A percentile compares a stretch with the other conserved stretches of the same genome.
These are phyloP conservation scores for Leucocoprinus leucothites DNA, from an alignment of 768 basidiomycete species.

Conservation along the genomic window DNA sequence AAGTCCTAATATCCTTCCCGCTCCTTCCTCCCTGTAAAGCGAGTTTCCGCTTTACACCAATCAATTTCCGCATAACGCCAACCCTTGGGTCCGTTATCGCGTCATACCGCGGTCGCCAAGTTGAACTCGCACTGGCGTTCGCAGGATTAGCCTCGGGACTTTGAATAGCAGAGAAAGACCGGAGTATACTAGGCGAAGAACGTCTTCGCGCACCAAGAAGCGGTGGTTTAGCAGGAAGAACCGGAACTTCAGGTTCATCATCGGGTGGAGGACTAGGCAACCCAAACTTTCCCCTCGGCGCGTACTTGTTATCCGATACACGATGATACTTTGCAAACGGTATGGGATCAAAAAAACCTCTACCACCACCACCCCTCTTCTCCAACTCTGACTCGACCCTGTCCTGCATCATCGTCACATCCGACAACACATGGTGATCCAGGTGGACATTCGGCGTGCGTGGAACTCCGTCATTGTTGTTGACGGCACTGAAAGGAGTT, in stretches of 20 bases:
- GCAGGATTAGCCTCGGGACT: slow-evolving; percentile 14
- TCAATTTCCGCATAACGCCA: slow-evolving; percentile 62
- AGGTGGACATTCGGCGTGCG: slow-evolving; percentile 54
- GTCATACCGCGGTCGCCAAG: slow-evolving; percentile 55
- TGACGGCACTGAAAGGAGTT: slow-evolving; percentile 40
- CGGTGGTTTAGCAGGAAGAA: slow-evolving; percentile 12
- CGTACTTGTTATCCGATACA: slow-evolving; percentile 70
- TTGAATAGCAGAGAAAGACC: not conserved
- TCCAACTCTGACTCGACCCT: too few relatives aligned
- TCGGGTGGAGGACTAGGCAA: slow-evolving; percentile 63
- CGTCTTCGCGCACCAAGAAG: not conserved
- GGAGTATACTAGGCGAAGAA: slow-evolving; percentile 13
- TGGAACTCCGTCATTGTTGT: slow-evolving; percentile 35
- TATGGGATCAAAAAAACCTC: slow-evolving; percentile 60
- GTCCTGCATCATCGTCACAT: too few relatives aligned
- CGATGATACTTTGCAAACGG: slow-evolving; percentile 66
- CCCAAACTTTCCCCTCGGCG: slow-evolving; percentile 62
- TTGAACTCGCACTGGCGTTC: too few relatives aligned
- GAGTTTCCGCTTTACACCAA: slow-evolving; percentile 67
- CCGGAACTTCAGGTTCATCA: slow-evolving; percentile 34
- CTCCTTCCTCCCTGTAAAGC: slow-evolving; percentile 33
- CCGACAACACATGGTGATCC: slow-evolving; percentile 21
- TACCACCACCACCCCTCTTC: slow-evolving; percentile 22
- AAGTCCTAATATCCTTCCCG: slow-evolving; percentile 22
- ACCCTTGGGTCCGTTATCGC: slow-evolving; percentile 70